Conservation (phyloP, 2,329 filamentous ascomycete species). For the Tolypocladium pustulatum region DNA sequence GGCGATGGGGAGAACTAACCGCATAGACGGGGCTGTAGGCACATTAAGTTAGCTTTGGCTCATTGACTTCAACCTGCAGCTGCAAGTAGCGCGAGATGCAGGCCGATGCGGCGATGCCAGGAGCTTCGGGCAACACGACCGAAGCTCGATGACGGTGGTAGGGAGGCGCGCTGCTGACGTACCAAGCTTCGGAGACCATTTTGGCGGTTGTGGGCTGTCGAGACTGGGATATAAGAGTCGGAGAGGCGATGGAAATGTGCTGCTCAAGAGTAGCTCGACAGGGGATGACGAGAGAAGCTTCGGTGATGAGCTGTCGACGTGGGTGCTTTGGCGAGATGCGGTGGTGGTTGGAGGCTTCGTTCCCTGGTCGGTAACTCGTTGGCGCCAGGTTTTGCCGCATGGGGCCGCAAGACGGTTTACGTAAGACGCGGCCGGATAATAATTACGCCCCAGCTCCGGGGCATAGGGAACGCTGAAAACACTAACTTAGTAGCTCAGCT, state of each 20-base stretch:
- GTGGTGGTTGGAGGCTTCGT: slow-evolving; percentile 27
- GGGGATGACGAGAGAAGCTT: slow-evolving; percentile 12
- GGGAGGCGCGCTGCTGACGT: slow-evolving; percentile 35
- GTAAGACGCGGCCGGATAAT: background rate
- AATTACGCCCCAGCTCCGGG: background rate
- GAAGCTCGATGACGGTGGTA: slow-evolving; percentile 19
- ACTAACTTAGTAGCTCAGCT: too few species aligned
- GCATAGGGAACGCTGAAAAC: background rate
- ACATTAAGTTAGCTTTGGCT: slow-evolving; percentile 30
- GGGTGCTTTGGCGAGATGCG: slow-evolving; percentile 13
- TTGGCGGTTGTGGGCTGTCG: slow-evolving; percentile 30
- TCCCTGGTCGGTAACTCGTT: slow-evolving; percentile 25
- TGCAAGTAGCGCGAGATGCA: background rate
- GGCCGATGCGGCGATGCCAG: slow-evolving; percentile 11
- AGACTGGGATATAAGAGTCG: slow-evolving; percentile 6
- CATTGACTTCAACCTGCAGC: background rate
- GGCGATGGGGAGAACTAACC: slow-evolving; percentile 56
- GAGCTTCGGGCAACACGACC: slow-evolving; percentile 18
- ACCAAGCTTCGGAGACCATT: slow-evolving; percentile 79
- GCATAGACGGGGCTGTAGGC: slow-evolving; percentile 83
- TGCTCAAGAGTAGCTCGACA: slow-evolving; percentile 1
- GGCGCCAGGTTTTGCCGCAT: slow-evolving; percentile 29
- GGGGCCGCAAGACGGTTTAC: slow-evolving; percentile 2
- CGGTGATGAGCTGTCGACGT: slow-evolving; percentile 13
- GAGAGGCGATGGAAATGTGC: slow-evolving; percentile 3